Percentiles rank a stretch among this genome's conserved stretches.
phyloP scores from a whole-genome alignment of 768 basidiomycete species.

The Kwoniella dejecticola region DNA sequence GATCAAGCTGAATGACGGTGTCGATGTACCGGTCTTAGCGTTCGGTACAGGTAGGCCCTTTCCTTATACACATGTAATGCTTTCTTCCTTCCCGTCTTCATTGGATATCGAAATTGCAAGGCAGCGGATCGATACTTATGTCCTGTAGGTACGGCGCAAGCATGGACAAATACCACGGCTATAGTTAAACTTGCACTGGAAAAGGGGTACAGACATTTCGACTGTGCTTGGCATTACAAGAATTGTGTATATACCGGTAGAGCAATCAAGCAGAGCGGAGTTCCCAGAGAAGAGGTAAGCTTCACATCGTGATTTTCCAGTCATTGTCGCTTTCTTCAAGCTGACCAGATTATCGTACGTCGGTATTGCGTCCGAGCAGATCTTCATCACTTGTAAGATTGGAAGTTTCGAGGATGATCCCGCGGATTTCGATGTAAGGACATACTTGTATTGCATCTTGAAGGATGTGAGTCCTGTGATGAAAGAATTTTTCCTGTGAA shows the following conservation, averaged over 20 bases:
- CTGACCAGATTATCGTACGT: background rate
- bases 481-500: no score
- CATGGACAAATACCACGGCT: constrained; percentile 18
- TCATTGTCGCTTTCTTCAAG: no score
- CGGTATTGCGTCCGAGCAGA: background rate
- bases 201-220: constrained; percentile 33
- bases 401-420: constrained; percentile 21
- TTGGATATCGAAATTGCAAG: no score
- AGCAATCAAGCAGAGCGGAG: constrained; percentile 26
- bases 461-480: no score
- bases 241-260: constrained; percentile 32
- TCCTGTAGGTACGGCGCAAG: no score
- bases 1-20: no score
- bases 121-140: no score
- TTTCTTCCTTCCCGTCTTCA: no score
- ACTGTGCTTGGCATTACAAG: constrained; percentile 37
- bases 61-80: no score
- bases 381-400: constrained; percentile 41
- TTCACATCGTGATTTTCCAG: background rate
- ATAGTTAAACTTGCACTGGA: constrained; percentile 31
- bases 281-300: constrained; percentile 16
- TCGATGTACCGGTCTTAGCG: no score
- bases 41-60: no score
- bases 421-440: constrained; percentile 17
- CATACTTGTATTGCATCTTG: no score